A percentile compares a stretch with the other conserved stretches of the same genome.
phyloP scores from a whole-genome alignment of 305 asterid species.

The Petunia hybrid region DNA sequence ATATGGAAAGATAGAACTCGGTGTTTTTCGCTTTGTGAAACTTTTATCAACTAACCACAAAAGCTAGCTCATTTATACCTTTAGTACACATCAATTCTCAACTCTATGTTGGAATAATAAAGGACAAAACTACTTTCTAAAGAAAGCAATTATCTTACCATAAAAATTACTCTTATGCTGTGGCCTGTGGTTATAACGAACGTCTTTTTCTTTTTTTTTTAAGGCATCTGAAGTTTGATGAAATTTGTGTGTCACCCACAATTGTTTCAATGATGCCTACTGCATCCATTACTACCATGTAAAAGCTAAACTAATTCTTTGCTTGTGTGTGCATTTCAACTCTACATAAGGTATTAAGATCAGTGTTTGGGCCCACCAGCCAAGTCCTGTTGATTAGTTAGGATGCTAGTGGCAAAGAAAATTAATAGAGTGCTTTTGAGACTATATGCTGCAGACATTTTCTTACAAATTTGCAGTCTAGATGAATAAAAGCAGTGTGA shows the following conservation, averaged over 20 bases:
- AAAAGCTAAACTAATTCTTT: not conserved
- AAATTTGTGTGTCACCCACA: not conserved
- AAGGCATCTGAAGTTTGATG: constrained; percentile 6
- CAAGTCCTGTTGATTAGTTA: constrained; percentile 9
- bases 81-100: constrained; percentile 13
- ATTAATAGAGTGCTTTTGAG: not conserved
- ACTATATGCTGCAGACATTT: not conserved
- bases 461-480: not conserved
- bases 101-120: constrained; percentile 2
- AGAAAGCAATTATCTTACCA: constrained; percentile 14
- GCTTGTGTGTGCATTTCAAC: constrained; percentile 12
- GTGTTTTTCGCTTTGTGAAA: not conserved
- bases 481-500: constrained; percentile 11
- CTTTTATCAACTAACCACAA: not conserved
- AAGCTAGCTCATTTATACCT: constrained; percentile 27
- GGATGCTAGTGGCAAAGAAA: constrained; percentile 11
- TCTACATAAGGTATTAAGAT: constrained; percentile 8
- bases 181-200: not conserved
- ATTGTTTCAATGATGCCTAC: not conserved
- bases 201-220: not conserved
- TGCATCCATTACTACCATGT: constrained; percentile 16
- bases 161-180: constrained; percentile 8
- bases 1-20: constrained; percentile 13
- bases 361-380: not conserved
- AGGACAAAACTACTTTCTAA: not conserved